phyloP scores from a whole-genome alignment of 208 protist species.

The Leishmania mexicana region DNA sequence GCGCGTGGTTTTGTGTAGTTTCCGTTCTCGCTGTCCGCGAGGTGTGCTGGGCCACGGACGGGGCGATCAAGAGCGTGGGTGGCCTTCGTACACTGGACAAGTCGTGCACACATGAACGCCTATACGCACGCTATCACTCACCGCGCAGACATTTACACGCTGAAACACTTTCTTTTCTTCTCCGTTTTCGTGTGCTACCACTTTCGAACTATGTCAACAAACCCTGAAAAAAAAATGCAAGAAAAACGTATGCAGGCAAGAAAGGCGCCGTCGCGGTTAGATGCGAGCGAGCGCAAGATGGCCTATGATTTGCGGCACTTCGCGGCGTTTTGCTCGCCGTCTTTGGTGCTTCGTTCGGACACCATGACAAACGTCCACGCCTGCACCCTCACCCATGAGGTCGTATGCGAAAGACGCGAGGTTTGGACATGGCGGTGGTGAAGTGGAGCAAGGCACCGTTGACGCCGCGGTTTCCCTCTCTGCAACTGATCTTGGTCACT shows the following conservation, averaged over 20 bases:
- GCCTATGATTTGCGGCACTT: neutral
- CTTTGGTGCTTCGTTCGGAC: neutral
- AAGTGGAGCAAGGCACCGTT: neutral
- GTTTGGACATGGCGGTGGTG: neutral
- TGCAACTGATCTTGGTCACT: neutral
- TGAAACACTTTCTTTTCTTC: neutral
- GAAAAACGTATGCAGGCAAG: neutral
- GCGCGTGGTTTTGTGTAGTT: neutral
- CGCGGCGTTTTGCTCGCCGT: neutral
- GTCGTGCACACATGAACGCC: neutral
- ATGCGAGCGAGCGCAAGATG: neutral
- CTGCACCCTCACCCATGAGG: neutral
- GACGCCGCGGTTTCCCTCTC: neutral
- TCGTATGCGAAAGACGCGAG: neutral
- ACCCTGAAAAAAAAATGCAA: neutral
- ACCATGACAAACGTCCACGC: neutral
- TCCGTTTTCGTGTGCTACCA: neutral
- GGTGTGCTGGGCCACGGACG: neutral
- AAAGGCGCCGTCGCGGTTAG: neutral
- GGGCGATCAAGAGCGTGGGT: neutral
- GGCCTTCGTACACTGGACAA: neutral
- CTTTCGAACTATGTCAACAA: neutral
- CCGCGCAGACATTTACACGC: neutral
- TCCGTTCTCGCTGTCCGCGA: neutral
- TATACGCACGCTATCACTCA: neutral